A percentile compares a stretch with the other conserved stretches of the same genome.
phyloP scores from a whole-genome alignment of 345 rosid species.

The Citrus cavaleriei region DNA sequence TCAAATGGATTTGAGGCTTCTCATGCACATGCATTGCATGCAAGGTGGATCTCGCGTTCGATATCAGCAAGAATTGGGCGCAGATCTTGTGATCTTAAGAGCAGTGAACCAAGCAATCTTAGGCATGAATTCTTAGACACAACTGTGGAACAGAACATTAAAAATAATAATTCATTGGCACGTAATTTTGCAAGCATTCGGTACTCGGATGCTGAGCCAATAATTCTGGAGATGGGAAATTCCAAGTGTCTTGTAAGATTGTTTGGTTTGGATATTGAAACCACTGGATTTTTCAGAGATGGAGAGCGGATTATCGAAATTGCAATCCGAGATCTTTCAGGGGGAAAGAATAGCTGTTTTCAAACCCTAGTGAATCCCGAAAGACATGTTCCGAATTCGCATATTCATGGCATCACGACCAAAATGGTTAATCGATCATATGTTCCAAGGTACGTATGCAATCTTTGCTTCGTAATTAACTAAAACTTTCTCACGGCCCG shows the following conservation, averaged over 20 bases:
- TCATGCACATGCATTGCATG: background rate
- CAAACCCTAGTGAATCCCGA: slow-evolving; percentile 24
- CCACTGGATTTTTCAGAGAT: slow-evolving; percentile 12
- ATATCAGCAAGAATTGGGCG: background rate
- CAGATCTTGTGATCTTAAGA: background rate
- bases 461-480: too few relatives aligned
- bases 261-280: slow-evolving; percentile 17
- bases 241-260: background rate
- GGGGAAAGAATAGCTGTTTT: slow-evolving; percentile 20
- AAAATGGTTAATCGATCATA: slow-evolving; percentile 8
- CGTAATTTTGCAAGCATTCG: slow-evolving; percentile 8
- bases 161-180: background rate
- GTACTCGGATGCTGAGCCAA: slow-evolving; percentile 4
- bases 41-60: background rate
- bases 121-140: background rate
- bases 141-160: background rate
- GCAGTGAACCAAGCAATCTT: background rate
- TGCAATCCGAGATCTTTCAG: slow-evolving; percentile 17
- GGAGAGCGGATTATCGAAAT: slow-evolving; percentile 12
- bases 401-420: slow-evolving; percentile 19
- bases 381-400: slow-evolving; percentile 17
- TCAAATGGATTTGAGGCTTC: too few relatives aligned
- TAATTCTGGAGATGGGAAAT: slow-evolving; percentile 3
- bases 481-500: too few relatives aligned
- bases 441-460: slow-evolving; percentile 7